A percentile compares a stretch with the other conserved stretches of the same genome.
Conservation (phyloP, 108 stramenopile genomes). For the Pseudonitzschia pungens region DNA sequence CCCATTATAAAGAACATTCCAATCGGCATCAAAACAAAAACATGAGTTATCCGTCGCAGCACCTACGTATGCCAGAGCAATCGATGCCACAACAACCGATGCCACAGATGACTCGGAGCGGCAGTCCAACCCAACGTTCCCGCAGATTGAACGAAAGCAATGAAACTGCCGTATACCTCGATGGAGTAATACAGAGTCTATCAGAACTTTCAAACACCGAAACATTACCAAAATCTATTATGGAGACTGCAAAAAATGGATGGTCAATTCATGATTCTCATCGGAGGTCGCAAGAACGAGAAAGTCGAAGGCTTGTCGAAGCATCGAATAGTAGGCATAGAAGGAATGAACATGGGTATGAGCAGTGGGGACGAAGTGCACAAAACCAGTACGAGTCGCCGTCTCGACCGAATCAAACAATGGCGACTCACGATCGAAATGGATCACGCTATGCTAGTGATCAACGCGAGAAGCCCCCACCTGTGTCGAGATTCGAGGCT, state of each 20-base stretch:
- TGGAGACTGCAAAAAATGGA: not conserved
- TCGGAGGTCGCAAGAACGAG: not conserved
- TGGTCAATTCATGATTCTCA: not conserved
- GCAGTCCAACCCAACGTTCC: too few relatives aligned
- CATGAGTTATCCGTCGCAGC: too few relatives aligned
- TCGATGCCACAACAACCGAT: too few relatives aligned
- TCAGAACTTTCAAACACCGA: not conserved
- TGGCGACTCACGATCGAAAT: not conserved
- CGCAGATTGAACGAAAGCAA: not conserved
- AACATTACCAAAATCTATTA: not conserved
- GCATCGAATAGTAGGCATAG: not conserved
- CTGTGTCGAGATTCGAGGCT: not conserved
- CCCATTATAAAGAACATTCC: not conserved
- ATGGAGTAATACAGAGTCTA: slow-evolving; percentile 5
- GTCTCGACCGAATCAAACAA: not conserved
- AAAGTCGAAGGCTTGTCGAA: not conserved
- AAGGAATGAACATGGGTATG: not conserved
- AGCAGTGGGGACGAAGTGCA: not conserved
- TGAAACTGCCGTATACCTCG: not conserved
- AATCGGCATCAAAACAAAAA: not conserved
- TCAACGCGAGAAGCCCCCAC: not conserved
- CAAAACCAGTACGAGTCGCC: not conserved
- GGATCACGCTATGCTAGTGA: not conserved
- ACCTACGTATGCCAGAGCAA: too few relatives aligned
- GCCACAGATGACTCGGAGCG: too few relatives aligned